Evolutionary conservation across 176 grass and related monocot species (phyloP), one percentile per base, ranked within the genome.

Genomic region (Oryza nivara): DNA sequence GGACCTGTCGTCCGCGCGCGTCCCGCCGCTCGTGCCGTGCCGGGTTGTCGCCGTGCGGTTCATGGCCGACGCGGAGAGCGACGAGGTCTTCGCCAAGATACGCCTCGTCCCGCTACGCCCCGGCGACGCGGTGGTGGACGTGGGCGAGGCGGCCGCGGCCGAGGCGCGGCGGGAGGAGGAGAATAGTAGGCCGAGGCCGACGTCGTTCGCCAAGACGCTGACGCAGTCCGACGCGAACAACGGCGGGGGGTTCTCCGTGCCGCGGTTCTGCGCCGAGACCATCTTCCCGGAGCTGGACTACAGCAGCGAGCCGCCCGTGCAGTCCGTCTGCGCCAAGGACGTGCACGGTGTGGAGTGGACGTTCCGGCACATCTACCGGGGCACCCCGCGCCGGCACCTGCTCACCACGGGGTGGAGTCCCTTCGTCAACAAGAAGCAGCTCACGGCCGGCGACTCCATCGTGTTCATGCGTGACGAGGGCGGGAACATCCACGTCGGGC

Each of bases 221-320:
- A 99, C 96, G n/a, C 89, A 90, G 78, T 99, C 96, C 8, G 96
- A 99, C 80, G 93, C 93, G 13, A 96, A 96, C 93, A 99, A 95
- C 72, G 89, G 96, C 28, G 89, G 93, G 11, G 93, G 93, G 3
- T 94, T 99, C 86, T 99, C 96, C 1, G 93, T 96, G 40, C 96
- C 93, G 17, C 93, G 96, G 3, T 94, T 91, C 86, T 96, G 96
- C 67, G 96, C 96, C 0, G 86, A 91, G 71, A 92, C 93, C 67
- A 94, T 99, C 77, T 96, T 99, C 91, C 96, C 93, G 11, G 44
- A 65, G 80, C 81, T 99, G 34, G 93, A 99, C 83, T 96, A 99
- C 78, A 74, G 84, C 2, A 47, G n/a, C 0, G 72, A 89, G 67
- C 89, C 91, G 49, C 96, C 96, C 5, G 84, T 91, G 47, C 96